Evolutionary conservation across 768 basidiomycete genomes (phyloP).

Genomic region (Obba rivulosa): DNA sequence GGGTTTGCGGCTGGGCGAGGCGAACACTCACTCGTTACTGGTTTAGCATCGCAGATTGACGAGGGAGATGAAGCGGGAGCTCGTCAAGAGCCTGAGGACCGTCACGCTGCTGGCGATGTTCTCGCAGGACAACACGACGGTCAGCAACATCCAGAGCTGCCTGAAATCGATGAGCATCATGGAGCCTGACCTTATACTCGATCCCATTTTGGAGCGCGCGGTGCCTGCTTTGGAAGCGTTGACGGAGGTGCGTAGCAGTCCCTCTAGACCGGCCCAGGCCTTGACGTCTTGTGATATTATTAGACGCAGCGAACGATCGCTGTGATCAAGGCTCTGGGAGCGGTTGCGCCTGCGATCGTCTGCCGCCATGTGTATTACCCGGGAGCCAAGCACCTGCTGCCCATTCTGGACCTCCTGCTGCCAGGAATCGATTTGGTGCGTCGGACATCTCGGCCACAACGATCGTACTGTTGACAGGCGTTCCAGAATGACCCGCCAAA

Average conservation of each 20-base stretch:
- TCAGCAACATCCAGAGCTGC: conserved; percentile 71
- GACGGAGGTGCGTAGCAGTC: conserved; percentile 53
- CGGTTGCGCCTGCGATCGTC: conserved; percentile 76
- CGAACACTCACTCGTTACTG: neutral
- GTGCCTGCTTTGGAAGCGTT: conserved; percentile 84
- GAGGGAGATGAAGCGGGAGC: conserved; percentile 70
- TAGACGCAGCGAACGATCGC: conserved; percentile 83
- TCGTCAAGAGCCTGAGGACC: conserved; percentile 77
- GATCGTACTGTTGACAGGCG: neutral
- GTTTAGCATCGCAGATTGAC: conserved; percentile 58
- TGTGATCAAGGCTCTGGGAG: conserved; percentile 79
- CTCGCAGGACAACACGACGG: conserved; percentile 72
- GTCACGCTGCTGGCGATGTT: conserved; percentile 88
- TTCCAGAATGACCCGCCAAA: conserved; percentile 72
- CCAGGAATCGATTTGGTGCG: conserved; percentile 84
- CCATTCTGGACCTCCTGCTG: conserved; percentile 74
- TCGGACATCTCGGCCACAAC: conserved; percentile 1
- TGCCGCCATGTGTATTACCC: conserved; percentile 73
- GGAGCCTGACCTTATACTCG: conserved; percentile 83
- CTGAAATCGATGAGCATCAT: conserved; percentile 78
- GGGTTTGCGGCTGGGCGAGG: neutral
- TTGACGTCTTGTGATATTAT: conserved; percentile 2
- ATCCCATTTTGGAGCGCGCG: conserved; percentile 76
- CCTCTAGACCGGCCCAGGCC: neutral
- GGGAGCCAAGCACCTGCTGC: conserved; percentile 77